Conservation (phyloP, 176 grass and related monocot species). For the Otatea glauca region DNA sequence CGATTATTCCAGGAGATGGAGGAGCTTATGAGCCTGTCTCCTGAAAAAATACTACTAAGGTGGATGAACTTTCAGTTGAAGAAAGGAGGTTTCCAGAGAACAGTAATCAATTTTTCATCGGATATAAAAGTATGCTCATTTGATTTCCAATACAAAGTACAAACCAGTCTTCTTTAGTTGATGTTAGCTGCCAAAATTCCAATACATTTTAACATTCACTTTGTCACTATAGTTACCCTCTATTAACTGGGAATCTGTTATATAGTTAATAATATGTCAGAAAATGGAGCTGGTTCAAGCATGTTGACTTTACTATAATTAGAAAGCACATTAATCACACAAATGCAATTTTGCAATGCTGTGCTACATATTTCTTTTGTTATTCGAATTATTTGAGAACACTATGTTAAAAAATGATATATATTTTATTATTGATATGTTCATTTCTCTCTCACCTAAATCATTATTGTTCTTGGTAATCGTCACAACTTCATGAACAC, state of each 20-base stretch:
- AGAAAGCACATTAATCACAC: background rate
- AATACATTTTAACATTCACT: background rate
- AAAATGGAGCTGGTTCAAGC: background rate
- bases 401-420: slow-evolving; percentile 7
- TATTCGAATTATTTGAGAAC: slow-evolving; percentile 5
- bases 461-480: background rate
- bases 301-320: slow-evolving; percentile 7
- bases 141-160: slow-evolving; percentile 27
- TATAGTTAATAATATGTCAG: background rate
- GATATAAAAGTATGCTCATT: slow-evolving; percentile 79
- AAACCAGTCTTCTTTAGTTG: slow-evolving; percentile 9
- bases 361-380: slow-evolving; percentile 6
- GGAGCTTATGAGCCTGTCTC: slow-evolving; percentile 94
- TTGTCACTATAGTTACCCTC: background rate
- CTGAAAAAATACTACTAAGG: slow-evolving; percentile 91
- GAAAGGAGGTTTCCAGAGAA: slow-evolving; percentile 79
- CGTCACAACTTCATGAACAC: slow-evolving; percentile 7
- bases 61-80: slow-evolving; percentile 99
- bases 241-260: background rate
- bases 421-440: background rate
- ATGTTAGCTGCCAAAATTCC: background rate
- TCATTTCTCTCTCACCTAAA: background rate
- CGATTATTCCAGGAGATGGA: slow-evolving; percentile 74
- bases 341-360: slow-evolving; percentile 29
- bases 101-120: slow-evolving; percentile 86